phyloP scores from a whole-genome alignment of 768 basidiomycete genomes.

The Serendipita sp. region DNA sequence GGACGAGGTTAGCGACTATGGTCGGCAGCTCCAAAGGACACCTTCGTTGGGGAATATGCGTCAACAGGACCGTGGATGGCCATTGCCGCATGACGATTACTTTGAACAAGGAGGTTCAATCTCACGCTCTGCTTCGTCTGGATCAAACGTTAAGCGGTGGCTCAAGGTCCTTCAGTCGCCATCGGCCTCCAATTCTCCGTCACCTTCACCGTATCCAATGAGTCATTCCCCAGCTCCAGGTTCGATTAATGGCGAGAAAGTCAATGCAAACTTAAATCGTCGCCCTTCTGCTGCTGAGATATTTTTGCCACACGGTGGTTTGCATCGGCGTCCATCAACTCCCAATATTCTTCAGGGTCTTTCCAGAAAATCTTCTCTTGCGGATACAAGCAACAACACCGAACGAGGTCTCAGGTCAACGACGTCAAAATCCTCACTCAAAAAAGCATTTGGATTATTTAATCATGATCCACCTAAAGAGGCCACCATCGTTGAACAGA shows the following conservation, averaged over 20 bases:
- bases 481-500: not conserved
- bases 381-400: not conserved
- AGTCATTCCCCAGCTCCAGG: not conserved
- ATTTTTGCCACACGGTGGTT: slow-evolving; percentile 1
- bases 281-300: slow-evolving; percentile 2
- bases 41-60: not conserved
- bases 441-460: slow-evolving; percentile 5
- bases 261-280: not conserved
- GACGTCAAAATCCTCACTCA: not conserved
- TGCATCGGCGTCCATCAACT: not conserved
- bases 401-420: not conserved
- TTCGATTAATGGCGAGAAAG: not conserved
- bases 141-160: not conserved
- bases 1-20: not conserved
- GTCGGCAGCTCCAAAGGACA: not conserved
- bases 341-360: slow-evolving; percentile 1
- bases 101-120: not conserved
- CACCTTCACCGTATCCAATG: not conserved
- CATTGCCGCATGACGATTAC: not conserved
- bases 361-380: not conserved
- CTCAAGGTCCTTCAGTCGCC: not conserved
- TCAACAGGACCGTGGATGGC: not conserved
- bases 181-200: not conserved
- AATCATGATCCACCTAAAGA: not conserved
- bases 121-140: not conserved